Conservation (phyloP, 139 green algal species). For the Chlorella sp. region DNA sequence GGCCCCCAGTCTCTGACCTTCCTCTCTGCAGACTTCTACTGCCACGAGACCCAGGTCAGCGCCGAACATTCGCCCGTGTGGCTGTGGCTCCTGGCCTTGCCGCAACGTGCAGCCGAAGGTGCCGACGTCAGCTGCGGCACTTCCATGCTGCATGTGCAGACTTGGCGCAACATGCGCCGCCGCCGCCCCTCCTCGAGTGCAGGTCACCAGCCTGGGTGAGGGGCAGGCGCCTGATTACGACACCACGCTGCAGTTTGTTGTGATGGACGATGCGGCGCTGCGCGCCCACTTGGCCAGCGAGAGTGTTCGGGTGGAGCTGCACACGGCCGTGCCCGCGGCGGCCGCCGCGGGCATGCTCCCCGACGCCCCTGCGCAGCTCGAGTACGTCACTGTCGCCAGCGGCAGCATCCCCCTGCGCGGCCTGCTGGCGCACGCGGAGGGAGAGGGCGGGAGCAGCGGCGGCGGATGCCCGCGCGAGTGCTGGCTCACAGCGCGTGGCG, state of each 20-base stretch:
- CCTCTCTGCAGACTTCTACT: conserved; percentile 7
- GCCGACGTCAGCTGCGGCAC: background rate
- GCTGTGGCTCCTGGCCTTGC: background rate
- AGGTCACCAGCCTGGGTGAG: background rate
- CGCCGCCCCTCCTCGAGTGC: background rate
- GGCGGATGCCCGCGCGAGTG: no score
- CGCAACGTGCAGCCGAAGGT: background rate
- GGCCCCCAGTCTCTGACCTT: background rate
- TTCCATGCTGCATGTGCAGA: background rate
- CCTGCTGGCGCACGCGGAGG: no score
- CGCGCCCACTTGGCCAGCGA: background rate
- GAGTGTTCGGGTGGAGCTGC: no score
- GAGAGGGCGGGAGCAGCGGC: no score
- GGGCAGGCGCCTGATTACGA: background rate
- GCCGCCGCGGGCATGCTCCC: no score
- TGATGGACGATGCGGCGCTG: background rate
- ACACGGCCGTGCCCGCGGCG: no score
- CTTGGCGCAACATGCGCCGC: background rate
- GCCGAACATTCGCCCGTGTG: background rate
- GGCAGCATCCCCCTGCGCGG: no score
- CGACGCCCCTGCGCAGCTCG: no score
- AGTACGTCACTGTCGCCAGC: no score
- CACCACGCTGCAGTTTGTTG: conserved; percentile 17
- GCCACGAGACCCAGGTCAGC: background rate
- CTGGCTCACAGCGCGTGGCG: no score